These are phyloP conservation scores for Xylariaceae sp. DNA, from an alignment of 2,329 filamentous ascomycete genomes.

Conservation along the genomic window DNA sequence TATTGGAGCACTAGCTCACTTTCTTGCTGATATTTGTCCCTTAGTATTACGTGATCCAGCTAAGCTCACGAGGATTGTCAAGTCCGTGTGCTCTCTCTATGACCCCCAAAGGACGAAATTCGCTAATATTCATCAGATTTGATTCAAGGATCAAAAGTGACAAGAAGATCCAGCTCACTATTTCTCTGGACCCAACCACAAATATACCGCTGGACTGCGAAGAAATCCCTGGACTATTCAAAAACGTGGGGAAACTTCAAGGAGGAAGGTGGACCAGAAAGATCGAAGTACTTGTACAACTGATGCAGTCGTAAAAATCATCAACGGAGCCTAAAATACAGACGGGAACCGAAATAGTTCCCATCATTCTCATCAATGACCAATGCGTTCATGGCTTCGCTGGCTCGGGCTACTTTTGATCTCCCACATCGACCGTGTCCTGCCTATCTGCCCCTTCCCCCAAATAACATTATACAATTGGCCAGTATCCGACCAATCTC, in stretches of 20 bases:
- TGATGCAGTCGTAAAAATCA: slow-evolving; percentile 10
- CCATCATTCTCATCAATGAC: not conserved
- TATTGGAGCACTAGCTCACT: slow-evolving; percentile 44
- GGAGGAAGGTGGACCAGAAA: slow-evolving; percentile 18
- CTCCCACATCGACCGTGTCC: too few relatives aligned
- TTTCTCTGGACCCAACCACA: slow-evolving; percentile 21
- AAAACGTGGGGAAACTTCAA: slow-evolving; percentile 24
- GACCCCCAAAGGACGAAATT: slow-evolving; percentile 1
- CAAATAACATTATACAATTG: too few relatives aligned
- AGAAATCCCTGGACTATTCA: slow-evolving; percentile 24
- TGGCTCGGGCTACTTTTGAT: too few relatives aligned
- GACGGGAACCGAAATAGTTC: not conserved
- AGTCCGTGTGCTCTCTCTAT: slow-evolving; percentile 20
- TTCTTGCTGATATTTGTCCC: slow-evolving; percentile 42
- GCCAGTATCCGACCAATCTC: too few relatives aligned
- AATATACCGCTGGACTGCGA: slow-evolving; percentile 18
- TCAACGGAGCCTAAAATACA: slow-evolving; percentile 1
- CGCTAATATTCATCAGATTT: slow-evolving; percentile 23
- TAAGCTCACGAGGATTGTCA: slow-evolving; percentile 40
- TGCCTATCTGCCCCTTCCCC: too few relatives aligned
- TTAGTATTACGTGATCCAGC: slow-evolving; percentile 32
- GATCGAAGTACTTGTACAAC: slow-evolving; percentile 20
- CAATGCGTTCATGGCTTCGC: too few relatives aligned
- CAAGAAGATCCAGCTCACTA: slow-evolving; percentile 23
- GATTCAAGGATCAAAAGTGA: slow-evolving; percentile 27